Conservation (phyloP, 164 flowering plant genomes). For the Liquidambar formosana region DNA sequence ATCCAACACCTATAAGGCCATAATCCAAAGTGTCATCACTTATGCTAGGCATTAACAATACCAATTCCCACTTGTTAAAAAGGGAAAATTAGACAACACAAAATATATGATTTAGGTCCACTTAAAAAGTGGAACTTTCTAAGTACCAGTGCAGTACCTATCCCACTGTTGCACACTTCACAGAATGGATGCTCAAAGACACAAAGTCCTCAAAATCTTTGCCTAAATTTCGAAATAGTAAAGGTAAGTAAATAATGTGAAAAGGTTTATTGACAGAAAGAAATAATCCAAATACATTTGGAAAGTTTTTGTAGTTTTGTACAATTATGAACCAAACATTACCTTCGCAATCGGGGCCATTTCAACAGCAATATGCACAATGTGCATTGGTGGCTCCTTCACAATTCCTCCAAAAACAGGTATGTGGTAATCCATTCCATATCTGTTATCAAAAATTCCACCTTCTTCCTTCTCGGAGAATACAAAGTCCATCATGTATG, state of each 20-base stretch:
- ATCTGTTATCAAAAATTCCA: conserved; percentile 85
- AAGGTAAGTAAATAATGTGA: neutral
- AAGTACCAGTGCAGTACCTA: neutral
- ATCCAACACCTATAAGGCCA: too few species aligned
- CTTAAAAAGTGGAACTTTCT: too few species aligned
- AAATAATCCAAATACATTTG: neutral
- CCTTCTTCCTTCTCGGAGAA: conserved; percentile 95
- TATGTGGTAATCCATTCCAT: conserved; percentile 89
- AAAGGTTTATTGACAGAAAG: neutral
- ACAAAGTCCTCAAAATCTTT: neutral
- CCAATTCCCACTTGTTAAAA: too few species aligned
- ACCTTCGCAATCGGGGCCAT: conserved; percentile 99
- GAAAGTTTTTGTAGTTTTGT: neutral
- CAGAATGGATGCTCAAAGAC: neutral
- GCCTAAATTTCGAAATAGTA: neutral
- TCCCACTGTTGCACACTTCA: neutral
- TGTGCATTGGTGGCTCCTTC: conserved; percentile 92
- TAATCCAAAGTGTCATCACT: too few species aligned
- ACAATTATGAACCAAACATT: conserved; percentile 5
- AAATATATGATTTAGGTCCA: too few species aligned
- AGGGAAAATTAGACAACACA: too few species aligned
- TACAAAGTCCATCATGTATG: conserved; percentile 95
- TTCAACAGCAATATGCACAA: conserved; percentile 93
- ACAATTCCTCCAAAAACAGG: conserved; percentile 81
- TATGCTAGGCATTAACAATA: too few species aligned